These are phyloP conservation scores for Glaciozyma antarctica DNA, from an alignment of 768 basidiomycete species.

Conservation along the genomic window DNA sequence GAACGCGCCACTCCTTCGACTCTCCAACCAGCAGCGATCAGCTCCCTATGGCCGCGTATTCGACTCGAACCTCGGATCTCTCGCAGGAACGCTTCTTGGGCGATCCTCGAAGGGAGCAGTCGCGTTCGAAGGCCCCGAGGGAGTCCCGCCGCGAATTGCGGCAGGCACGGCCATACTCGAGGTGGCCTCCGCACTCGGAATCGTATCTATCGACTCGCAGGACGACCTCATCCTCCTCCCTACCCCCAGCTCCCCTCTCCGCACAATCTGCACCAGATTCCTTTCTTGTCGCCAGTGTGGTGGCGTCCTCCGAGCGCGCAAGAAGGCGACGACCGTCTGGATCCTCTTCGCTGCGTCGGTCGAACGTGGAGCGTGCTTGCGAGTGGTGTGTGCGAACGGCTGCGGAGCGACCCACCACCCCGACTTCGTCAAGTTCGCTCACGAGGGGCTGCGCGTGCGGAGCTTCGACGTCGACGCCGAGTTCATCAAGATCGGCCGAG, in stretches of 20 bases:
- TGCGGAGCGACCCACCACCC: neutral
- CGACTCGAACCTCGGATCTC: neutral
- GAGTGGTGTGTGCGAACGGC: neutral
- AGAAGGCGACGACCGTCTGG: neutral
- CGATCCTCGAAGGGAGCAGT: neutral
- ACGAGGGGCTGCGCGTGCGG: neutral
- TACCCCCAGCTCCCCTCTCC: neutral
- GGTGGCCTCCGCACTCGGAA: neutral
- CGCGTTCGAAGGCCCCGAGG: neutral
- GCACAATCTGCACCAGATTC: neutral
- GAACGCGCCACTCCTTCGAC: neutral
- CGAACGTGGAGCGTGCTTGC: neutral
- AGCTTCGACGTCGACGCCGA: neutral
- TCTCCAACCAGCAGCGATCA: neutral
- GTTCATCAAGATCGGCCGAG: neutral
- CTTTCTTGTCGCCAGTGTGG: neutral
- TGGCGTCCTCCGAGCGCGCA: neutral
- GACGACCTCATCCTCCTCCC: neutral
- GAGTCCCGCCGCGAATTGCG: neutral
- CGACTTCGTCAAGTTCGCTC: neutral
- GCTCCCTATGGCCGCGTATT: neutral
- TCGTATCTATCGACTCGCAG: neutral
- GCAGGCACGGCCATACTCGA: neutral
- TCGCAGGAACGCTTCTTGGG: neutral
- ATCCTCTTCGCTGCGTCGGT: neutral